phyloP scores from a whole-genome alignment of 2,329 filamentous ascomycete species.

The Nemania sp. region DNA sequence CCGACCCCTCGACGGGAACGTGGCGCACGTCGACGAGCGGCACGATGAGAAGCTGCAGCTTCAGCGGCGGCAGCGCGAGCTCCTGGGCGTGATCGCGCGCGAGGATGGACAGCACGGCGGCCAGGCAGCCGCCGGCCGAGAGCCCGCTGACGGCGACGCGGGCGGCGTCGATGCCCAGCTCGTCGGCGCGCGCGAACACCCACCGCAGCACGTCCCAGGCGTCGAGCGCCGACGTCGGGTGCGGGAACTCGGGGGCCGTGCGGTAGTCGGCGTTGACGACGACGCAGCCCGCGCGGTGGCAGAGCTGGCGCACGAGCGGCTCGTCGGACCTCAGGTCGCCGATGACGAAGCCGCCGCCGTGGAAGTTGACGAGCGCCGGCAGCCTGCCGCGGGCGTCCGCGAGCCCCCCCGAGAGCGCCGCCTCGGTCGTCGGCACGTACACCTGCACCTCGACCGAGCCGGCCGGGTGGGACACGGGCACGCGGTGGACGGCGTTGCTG shows the following conservation, averaged over 20 bases:
- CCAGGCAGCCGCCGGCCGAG: constrained; percentile 39
- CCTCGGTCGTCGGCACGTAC: constrained; percentile 48
- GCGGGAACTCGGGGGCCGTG: constrained; percentile 54
- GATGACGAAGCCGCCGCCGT: constrained; percentile 56
- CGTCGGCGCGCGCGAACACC: constrained; percentile 42
- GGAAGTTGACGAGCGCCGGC: constrained; percentile 54
- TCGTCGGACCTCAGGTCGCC: constrained; percentile 55
- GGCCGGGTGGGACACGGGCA: constrained; percentile 31
- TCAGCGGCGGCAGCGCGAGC: constrained; percentile 37
- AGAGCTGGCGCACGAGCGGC: constrained; percentile 54
- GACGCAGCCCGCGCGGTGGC: constrained; percentile 47
- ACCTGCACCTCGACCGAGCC: constrained; percentile 47
- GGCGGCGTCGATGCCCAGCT: constrained; percentile 33
- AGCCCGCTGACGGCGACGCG: constrained; percentile 35
- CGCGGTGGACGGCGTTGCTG: constrained; percentile 32
- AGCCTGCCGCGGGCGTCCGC: constrained; percentile 41
- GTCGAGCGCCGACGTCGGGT: constrained; percentile 55
- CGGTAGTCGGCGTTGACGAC: constrained; percentile 59
- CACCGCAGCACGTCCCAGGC: constrained; percentile 51
- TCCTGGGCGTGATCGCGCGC: constrained; percentile 34
- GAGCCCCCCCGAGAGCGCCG: constrained; percentile 27
- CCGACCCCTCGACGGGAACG: constrained; percentile 40
- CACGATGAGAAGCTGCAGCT: constrained; percentile 43
- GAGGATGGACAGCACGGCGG: constrained; percentile 34
- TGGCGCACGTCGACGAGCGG: constrained; percentile 43